These are phyloP conservation scores for Amylostereum areolatum DNA, from an alignment of 1,284 basidiomycete species.

Conservation along the genomic window DNA sequence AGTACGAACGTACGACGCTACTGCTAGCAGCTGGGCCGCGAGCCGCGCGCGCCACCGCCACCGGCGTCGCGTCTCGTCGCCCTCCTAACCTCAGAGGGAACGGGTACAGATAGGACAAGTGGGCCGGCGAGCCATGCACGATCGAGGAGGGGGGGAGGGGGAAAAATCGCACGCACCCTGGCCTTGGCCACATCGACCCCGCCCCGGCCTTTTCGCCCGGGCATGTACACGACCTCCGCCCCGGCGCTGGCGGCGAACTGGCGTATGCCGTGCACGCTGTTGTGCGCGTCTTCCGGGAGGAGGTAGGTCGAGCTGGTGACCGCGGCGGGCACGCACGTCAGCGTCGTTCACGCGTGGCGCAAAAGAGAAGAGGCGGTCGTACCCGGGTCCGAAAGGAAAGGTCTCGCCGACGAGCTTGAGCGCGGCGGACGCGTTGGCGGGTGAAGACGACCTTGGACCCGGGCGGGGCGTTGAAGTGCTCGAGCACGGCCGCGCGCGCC, in stretches of 20 bases:
- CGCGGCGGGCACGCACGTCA: no score
- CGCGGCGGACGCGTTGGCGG: constrained; percentile 69
- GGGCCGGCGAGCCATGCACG: no score
- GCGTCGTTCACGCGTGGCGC: neutral
- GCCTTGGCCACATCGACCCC: constrained; percentile 53
- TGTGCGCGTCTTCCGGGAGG: constrained; percentile 72
- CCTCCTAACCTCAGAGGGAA: no score
- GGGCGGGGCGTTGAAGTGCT: constrained; percentile 68
- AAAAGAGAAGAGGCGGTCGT: neutral
- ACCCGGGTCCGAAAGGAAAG: constrained; percentile 48
- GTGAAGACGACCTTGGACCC: constrained; percentile 80
- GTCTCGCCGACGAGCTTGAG: constrained; percentile 79
- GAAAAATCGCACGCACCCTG: constrained; percentile 43
- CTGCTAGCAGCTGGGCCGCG: no score
- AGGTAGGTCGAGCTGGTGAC: constrained; percentile 52
- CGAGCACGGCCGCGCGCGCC: constrained; percentile 62
- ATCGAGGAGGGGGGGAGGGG: no score
- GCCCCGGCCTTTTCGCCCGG: constrained; percentile 48
- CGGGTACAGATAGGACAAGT: no score
- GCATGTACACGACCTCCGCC: constrained; percentile 56
- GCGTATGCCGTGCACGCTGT: constrained; percentile 79
- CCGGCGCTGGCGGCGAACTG: constrained; percentile 55
- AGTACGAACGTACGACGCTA: no score
- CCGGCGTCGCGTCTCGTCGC: no score
- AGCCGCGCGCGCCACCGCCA: no score